Percentiles rank a stretch among this genome's conserved stretches.
phyloP scores from a whole-genome alignment of 1,284 basidiomycete species.

The Apiotrichum domesticum region DNA sequence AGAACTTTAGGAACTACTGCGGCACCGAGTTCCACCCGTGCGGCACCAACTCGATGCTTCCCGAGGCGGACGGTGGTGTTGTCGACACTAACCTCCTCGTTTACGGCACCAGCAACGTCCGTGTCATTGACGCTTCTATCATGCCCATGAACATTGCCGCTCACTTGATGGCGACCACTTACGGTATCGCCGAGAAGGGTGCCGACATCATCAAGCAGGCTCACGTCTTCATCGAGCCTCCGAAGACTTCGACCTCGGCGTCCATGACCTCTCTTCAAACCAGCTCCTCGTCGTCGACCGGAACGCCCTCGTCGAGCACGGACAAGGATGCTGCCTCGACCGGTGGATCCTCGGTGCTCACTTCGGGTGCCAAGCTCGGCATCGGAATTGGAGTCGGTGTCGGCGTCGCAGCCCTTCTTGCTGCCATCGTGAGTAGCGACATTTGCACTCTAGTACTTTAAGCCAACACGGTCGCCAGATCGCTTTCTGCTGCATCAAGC shows the following conservation, averaged over 20 bases:
- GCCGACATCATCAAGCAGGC: conserved; percentile 55
- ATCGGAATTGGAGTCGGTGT: conserved; percentile 38
- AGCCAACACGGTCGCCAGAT: neutral
- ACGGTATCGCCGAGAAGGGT: conserved; percentile 65
- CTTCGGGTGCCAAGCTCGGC: conserved; percentile 33
- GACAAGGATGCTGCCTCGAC: too few relatives aligned
- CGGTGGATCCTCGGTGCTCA: conserved; percentile 7
- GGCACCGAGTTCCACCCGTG: conserved; percentile 55
- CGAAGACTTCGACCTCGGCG: conserved; percentile 4
- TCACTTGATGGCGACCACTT: conserved; percentile 52
- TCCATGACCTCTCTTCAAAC: too few relatives aligned
- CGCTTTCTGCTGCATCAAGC: conserved; percentile 23
- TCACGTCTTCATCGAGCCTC: conserved; percentile 4
- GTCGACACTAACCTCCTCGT: conserved; percentile 59
- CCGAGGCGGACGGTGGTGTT: conserved; percentile 58
- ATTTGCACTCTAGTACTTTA: neutral
- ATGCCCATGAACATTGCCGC: conserved; percentile 48
- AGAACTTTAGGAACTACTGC: conserved; percentile 35
- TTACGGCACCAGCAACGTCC: conserved; percentile 55
- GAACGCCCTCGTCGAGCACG: conserved; percentile 10
- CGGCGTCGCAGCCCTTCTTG: conserved; percentile 30
- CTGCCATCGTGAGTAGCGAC: conserved; percentile 19
- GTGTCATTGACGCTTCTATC: conserved; percentile 49
- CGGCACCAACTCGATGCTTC: conserved; percentile 61
- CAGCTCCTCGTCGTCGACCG: neutral